Percentiles rank a stretch among this genome's conserved stretches.
These are phyloP conservation scores for Trichothecium sympodiale DNA, from an alignment of 2,329 filamentous ascomycete species.

Conservation along the genomic window DNA sequence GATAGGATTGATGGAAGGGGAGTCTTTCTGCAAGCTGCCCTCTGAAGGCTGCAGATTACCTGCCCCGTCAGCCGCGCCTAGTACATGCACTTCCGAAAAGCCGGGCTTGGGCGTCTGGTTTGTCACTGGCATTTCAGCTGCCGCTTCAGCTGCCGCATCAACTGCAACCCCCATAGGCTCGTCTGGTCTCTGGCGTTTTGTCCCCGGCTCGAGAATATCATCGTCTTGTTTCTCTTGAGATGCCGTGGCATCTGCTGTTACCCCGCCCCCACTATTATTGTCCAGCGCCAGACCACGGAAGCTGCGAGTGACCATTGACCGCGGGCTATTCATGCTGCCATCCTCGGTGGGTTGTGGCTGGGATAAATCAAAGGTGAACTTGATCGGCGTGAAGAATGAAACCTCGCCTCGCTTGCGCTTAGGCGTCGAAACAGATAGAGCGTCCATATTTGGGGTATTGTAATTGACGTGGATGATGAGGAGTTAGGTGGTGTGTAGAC, in stretches of 20 bases:
- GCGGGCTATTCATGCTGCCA: slow-evolving; percentile 41
- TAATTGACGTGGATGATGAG: too few relatives aligned
- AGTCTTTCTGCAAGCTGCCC: slow-evolving; percentile 11
- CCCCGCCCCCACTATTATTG: slow-evolving; percentile 14
- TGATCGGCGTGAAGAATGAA: slow-evolving; percentile 18
- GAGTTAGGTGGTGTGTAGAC: too few relatives aligned
- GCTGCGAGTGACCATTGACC: slow-evolving; percentile 37
- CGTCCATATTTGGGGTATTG: not conserved
- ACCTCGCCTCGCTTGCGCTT: slow-evolving; percentile 35
- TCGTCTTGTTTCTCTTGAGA: slow-evolving; percentile 10
- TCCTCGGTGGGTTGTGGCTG: slow-evolving; percentile 22
- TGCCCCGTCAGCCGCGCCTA: slow-evolving; percentile 7
- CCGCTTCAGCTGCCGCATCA: not conserved
- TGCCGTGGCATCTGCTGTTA: slow-evolving; percentile 1
- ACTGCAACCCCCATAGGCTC: slow-evolving; percentile 17
- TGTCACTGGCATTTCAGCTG: not conserved
- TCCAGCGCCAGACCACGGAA: slow-evolving; percentile 39
- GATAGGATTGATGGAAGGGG: slow-evolving; percentile 27
- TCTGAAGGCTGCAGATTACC: slow-evolving; percentile 12
- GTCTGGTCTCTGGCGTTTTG: slow-evolving; percentile 27
- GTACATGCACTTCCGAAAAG: not conserved
- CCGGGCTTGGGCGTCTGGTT: not conserved
- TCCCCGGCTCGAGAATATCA: slow-evolving; percentile 18
- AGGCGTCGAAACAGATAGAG: slow-evolving; percentile 19
- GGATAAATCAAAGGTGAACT: slow-evolving; percentile 33